Evolutionary conservation across 495 filamentous ascomycete species (phyloP), one percentile per base, ranked within the genome.

Genomic region (Annulohypoxylon stygium): DNA sequence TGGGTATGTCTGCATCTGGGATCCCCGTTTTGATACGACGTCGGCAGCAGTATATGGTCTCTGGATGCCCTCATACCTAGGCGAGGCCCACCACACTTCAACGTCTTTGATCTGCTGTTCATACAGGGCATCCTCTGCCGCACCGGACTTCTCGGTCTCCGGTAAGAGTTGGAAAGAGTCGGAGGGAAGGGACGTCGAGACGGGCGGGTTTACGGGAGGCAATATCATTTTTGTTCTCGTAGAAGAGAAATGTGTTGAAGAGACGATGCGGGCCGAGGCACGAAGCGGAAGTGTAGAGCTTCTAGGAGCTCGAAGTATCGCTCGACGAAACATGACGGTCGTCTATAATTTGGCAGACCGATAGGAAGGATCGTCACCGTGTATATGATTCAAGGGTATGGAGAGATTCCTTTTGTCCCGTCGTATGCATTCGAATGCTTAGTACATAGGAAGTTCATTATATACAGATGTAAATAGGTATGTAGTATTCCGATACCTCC

Each of bases 1-100:
- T 0, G 97, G 93, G 71, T 98, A 98, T 63, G 85, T 86, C 77
- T 98, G 95, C 76, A 92, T 87, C 69, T 98, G 84, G 8, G 92
- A 90, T 3, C 96, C 96, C 64, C 96, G 88, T 84, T 97, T 97
- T 83, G 89, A 93, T 61, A 97, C 96, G 34, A 99, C 91, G 82
- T 97, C 95, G 69, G 88, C 92, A 5, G 96, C 92, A 2, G 90
- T 91, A 81, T 98, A 98, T 33, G 96, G 93, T 23, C 96, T 88
- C 84, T 91, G 94, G 83, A 98, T 97, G 18, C 93, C 95, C 61
- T 91, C 88, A 78, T 89, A 99, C 39, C 96, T 90, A 2, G 92
- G 90, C 39, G 89, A 88, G 33, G 85, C 85, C 94, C 94, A 98
- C 96, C 96, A 98, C 48, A 89, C 86, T 74, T 94, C 86, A 14